Evolutionary conservation across 176 grass and related monocot species (phyloP), one percentile per base, ranked within the genome.

Genomic region (Raddia distichophylla): DNA sequence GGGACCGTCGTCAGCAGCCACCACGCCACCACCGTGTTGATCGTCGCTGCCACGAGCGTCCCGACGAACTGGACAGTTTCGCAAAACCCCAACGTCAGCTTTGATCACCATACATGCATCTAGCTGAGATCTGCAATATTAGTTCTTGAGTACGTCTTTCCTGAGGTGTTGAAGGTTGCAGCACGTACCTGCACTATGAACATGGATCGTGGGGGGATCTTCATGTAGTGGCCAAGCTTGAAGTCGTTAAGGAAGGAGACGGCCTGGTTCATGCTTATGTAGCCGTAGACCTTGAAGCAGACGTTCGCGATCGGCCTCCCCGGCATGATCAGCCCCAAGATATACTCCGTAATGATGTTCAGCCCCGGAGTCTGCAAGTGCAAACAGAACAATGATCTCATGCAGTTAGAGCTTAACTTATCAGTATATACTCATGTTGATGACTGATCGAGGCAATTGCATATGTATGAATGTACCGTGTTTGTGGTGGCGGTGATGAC

Each of bases 191-290:
- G 94, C 18, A 97, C 94, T 7, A 97, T 76, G 86, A 94, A 97
- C 94, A 97, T 97, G 32, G 94, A 97, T 88, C 75, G 90, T 1
- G 91, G 91, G 0, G 94, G 94, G 74, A 97, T 80, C 87, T 94
- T 97, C 94, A 97, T 97, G 85, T 97, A 97, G 64, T 97, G 94
- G 9, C 94, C 94, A 20, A 97, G 94, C 37, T 97, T 97, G 87
- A 97, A 97, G 83, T 97, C 94, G 2, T 60, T 35, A 15, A 97
- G 84, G 87, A 97, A 97, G 55, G 89, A 85, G 50, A 94, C 87
- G 15, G 94, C 88, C 91, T 97, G 94, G 47, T 85, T 78, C 94
- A 97, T 97, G 80, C 94, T 97, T 80, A 97, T 97, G 68, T 94
- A 97, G 56, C 94, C 94, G 69, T 89, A 97, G 3, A 97, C 94